A percentile compares a stretch with the other conserved stretches of the same genome.
phyloP scores from a whole-genome alignment of 345 rosid species.

The Pistacia integerrima region DNA sequence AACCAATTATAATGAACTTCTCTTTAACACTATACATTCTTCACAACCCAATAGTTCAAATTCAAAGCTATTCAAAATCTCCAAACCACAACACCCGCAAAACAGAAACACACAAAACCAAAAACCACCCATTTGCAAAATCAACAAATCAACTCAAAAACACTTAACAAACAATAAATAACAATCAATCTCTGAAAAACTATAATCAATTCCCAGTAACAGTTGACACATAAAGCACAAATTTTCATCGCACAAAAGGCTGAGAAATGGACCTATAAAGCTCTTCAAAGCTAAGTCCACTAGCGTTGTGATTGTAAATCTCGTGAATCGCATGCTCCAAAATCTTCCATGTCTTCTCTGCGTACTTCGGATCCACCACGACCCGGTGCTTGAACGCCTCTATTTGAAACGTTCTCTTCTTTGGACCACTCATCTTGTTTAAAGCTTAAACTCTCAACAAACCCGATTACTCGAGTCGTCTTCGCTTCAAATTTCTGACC shows the following conservation, averaged over 20 bases:
- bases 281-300: conserved; percentile 76
- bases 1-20: background rate
- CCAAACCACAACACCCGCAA: background rate
- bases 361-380: conserved; percentile 79
- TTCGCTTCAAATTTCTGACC: background rate
- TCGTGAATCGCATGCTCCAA: conserved; percentile 78
- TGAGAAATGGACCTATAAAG: conserved; percentile 51
- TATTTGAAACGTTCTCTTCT: conserved; percentile 67
- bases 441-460: background rate
- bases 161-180: background rate
- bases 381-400: conserved; percentile 80
- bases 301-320: conserved; percentile 75
- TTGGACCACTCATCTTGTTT: conserved; percentile 56
- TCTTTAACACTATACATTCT: background rate
- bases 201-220: too few relatives aligned
- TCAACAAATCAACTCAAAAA: conserved; percentile 4
- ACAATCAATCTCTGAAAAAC: background rate
- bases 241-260: background rate
- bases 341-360: conserved; percentile 80
- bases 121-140: background rate
- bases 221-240: background rate
- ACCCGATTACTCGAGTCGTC: background rate
- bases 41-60: background rate
- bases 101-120: background rate
- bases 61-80: background rate